Evolutionary conservation across 257 asterid species (phyloP), one percentile per base, ranked within the genome.

Genomic region (Fraxinus excelsior): DNA sequence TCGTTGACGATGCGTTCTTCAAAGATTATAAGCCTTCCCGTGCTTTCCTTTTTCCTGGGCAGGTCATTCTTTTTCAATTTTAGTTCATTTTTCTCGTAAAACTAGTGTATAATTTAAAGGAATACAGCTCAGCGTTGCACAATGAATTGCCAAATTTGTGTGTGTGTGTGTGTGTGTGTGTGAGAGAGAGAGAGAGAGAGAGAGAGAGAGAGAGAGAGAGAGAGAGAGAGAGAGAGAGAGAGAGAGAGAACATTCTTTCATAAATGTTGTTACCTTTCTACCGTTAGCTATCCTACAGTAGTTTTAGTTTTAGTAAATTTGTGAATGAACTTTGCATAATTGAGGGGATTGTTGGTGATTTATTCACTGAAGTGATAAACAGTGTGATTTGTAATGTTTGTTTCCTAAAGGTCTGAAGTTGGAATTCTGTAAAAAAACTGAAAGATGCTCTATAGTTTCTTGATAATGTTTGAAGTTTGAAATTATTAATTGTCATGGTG

Each of bases 41-140:
- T 68, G 99, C 97, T 80, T 96, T 96, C 86, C 92, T 96, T 67
- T 96, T 96, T 70, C 99, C 99, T 53, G 99, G 99, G 16, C 99
- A 96, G 98, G 99, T 94, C 29, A 21, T 87, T 26, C 53, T 21
- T 23, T 38, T 5, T 58, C 19, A 34, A 13, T 28, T 13, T 34
- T 38, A 38, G 28, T 40, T 16, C 23, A 23, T 74, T 1, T 37
- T 76, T 49, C 51, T 19, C 7, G 7, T 35, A 32, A 53, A 58
- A 72, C 1, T 18, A 21, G n/a, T 5, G n/a, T 46, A 60, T 26
- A 42, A 23, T 42, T 68, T 58, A 42, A 71, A 31, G 66, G 76
- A n/a, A 75, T 67, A 58, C 13, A 32, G 62, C 67, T 37, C 14
- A 42, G 13, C 40, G 44, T 34, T 73, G 74, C 73, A 40, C 77